These are phyloP conservation scores for Emericellopsis atlantica DNA, from an alignment of 2,329 filamentous ascomycete species.

Conservation along the genomic window DNA sequence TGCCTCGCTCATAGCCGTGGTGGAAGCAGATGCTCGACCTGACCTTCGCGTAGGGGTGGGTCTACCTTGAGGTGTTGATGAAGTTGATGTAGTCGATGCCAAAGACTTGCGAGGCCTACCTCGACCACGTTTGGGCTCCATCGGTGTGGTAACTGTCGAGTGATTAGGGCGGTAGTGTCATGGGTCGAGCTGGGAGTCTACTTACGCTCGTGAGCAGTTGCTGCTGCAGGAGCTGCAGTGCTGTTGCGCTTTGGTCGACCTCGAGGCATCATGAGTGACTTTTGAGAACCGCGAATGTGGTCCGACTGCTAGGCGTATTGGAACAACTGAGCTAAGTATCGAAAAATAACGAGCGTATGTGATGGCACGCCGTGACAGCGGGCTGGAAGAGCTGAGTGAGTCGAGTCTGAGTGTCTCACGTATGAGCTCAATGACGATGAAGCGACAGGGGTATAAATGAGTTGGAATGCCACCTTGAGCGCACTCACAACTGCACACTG, in stretches of 20 bases:
- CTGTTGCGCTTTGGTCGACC: not conserved
- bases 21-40: not conserved
- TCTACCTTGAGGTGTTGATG: not conserved
- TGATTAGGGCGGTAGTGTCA: not conserved
- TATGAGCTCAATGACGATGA: too few relatives aligned
- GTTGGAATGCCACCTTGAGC: too few relatives aligned
- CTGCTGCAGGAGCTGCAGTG: not conserved
- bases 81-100: not conserved
- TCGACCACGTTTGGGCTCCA: not conserved
- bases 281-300: not conserved
- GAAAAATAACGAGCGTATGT: too few relatives aligned
- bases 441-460: too few relatives aligned
- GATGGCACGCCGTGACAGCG: too few relatives aligned
- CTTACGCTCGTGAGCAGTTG: not conserved
- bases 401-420: too few relatives aligned
- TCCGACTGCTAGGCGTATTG: too few relatives aligned
- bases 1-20: conserved; percentile 10
- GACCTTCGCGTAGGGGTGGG: not conserved
- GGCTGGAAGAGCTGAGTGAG: not conserved
- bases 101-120: not conserved
- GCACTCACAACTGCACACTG: too few relatives aligned
- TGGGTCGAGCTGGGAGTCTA: too few relatives aligned
- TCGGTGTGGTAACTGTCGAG: too few relatives aligned
- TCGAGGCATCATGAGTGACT: not conserved
- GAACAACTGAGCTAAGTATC: not conserved